Evolutionary conservation across 2,329 filamentous ascomycete species (phyloP), one percentile per base, ranked within the genome.

Genomic region (Aureobasidium sp.): DNA sequence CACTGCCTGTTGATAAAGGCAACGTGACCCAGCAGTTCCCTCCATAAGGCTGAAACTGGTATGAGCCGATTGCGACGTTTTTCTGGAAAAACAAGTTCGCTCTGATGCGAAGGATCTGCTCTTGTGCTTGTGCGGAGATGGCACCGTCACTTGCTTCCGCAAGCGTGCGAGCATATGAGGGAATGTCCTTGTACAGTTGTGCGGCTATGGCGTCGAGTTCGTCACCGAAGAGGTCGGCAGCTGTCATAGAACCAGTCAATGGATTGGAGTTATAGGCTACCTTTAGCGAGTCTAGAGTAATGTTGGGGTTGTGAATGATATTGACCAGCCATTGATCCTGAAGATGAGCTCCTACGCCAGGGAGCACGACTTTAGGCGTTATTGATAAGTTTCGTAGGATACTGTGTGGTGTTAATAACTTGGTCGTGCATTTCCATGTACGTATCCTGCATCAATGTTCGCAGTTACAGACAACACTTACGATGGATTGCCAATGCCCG

Each of bases 401-500:
- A 3, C 60, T 62, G 24, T 32, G 41, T 20, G 2, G 24, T 46
- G 10, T 13, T 5, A 20, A 20, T 20, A 1, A 24, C 24, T 3
- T 46, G 3, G 27, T 24, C 27, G 13, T 13, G 10, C 9, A 5
- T 5, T 5, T 46, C n/a, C 1, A 41, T 5, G 37, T 27, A 7
- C 3, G 26, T 1, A 5, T 13, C 3, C 3, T 46, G 24, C 27
- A 10, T 15, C 5, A 6, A 15, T 24, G 8, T 20, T 4, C 5
- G 15, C 3, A 3, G 34, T 24, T 20, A 9, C 8, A 26, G 15
- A 43, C 8, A 36, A 20, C 17, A 47, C 60, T 56, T n/a, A 62
- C 60, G 39, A 48, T 17, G 74, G 72, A 55, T 77, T 74, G 4
- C 85, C 85, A 43, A 88, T 78, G 0, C 85, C 85, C 0, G 83